phyloP scores from a whole-genome alignment of 164 flowering plant species.

The Stephania yunnanensis region DNA sequence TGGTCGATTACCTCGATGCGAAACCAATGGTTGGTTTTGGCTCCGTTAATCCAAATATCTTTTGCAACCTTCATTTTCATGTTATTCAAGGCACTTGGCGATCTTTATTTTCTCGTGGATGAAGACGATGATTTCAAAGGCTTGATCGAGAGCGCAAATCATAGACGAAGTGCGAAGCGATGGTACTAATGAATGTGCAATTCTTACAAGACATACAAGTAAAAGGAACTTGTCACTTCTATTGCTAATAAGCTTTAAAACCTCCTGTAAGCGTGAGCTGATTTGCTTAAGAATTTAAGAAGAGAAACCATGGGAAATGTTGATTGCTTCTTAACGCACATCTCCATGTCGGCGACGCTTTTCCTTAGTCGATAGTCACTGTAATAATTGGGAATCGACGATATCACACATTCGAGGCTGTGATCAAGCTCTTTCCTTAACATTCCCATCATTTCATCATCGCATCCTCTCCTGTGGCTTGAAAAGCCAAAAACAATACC shows the following conservation, averaged over 20 bases:
- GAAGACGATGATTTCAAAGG: conserved; percentile 5
- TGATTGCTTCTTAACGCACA: too few relatives aligned
- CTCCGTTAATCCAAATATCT: not conserved
- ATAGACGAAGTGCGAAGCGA: not conserved
- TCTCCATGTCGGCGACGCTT: too few relatives aligned
- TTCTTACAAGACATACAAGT: conserved; percentile 3
- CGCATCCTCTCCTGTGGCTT: too few relatives aligned
- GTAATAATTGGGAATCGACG: too few relatives aligned
- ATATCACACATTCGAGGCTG: too few relatives aligned
- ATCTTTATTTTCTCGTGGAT: not conserved
- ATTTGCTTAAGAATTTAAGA: too few relatives aligned
- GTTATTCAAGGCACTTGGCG: not conserved
- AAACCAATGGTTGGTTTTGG: not conserved
- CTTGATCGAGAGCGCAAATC: not conserved
- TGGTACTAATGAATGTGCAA: not conserved
- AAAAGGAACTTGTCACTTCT: not conserved
- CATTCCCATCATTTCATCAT: too few relatives aligned
- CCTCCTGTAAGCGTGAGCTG: too few relatives aligned
- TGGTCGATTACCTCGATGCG: not conserved
- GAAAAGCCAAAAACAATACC: too few relatives aligned
- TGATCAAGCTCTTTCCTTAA: too few relatives aligned
- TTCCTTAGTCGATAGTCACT: too few relatives aligned
- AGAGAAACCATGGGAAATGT: too few relatives aligned
- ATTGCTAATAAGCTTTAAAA: not conserved
- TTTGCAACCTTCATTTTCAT: not conserved